phyloP scores from a whole-genome alignment of 176 grass and related monocot species.

The Zea mays region Zm-B73-REFERENCE-NAM-5.0 NC_050097.1:2631501-2632000 shows the following conservation, averaged over 20 bases:
- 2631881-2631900: background rate
- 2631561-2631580: conserved; percentile 30
- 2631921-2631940: no score
- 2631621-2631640: background rate
- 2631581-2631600: conserved; percentile 25
- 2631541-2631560: background rate
- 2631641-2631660: conserved; percentile 1
- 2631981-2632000: no score
- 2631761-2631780: background rate
- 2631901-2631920: background rate
- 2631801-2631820: conserved; percentile 23
- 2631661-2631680: conserved; percentile 22
- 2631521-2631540: conserved; percentile 2
- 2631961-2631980: no score
- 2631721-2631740: conserved; percentile 22
- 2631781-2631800: background rate
- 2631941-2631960: no score
- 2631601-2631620: background rate
- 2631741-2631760: conserved; percentile 7
- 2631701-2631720: conserved; percentile 21
- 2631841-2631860: background rate
- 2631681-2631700: conserved; percentile 27
- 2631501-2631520: conserved; percentile 16
- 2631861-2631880: background rate
- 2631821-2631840: conserved; percentile 1